These are phyloP conservation scores for Alliaria petiolata DNA, from an alignment of 345 rosid species.

Conservation along the genomic window DNA sequence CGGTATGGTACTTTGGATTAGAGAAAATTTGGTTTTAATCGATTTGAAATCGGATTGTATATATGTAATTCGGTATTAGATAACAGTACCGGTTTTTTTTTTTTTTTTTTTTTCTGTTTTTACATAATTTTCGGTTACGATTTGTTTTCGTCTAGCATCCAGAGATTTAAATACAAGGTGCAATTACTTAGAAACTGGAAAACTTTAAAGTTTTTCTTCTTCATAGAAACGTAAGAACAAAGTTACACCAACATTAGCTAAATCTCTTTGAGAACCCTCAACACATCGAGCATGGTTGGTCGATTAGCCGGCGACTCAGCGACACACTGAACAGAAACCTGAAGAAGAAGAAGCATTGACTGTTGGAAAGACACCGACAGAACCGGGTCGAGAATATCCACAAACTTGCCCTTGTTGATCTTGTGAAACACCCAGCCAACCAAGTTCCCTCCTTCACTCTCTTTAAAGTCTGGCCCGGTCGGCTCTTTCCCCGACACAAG, in stretches of 20 bases:
- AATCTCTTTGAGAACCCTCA: slow-evolving; percentile 53
- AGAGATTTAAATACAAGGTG: neutral
- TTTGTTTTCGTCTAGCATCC: neutral
- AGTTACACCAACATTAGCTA: slow-evolving; percentile 12
- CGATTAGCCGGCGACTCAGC: slow-evolving; percentile 70
- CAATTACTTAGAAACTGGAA: neutral
- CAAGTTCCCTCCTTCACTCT: slow-evolving; percentile 87
- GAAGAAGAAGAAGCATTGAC: slow-evolving; percentile 62
- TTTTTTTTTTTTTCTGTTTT: no score
- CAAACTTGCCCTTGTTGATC: slow-evolving; percentile 59
- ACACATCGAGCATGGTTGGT: slow-evolving; percentile 66
- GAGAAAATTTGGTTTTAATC: no score
- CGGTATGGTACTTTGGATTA: neutral
- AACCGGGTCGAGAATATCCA: slow-evolving; percentile 68
- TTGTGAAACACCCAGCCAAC: slow-evolving; percentile 82
- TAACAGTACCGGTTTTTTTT: no score
- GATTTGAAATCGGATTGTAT: no score
- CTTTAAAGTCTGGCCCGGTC: slow-evolving; percentile 89
- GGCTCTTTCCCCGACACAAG: slow-evolving; percentile 91
- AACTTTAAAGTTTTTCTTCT: neutral
- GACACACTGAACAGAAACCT: slow-evolving; percentile 59
- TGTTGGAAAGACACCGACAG: slow-evolving; percentile 43
- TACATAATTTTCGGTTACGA: no score
- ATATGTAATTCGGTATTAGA: no score
- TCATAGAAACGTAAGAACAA: neutral